A percentile compares a stretch with the other conserved stretches of the same genome.
These are phyloP conservation scores for Cubamyces sp. DNA, from an alignment of 768 basidiomycete species.

Conservation along the genomic window DNA sequence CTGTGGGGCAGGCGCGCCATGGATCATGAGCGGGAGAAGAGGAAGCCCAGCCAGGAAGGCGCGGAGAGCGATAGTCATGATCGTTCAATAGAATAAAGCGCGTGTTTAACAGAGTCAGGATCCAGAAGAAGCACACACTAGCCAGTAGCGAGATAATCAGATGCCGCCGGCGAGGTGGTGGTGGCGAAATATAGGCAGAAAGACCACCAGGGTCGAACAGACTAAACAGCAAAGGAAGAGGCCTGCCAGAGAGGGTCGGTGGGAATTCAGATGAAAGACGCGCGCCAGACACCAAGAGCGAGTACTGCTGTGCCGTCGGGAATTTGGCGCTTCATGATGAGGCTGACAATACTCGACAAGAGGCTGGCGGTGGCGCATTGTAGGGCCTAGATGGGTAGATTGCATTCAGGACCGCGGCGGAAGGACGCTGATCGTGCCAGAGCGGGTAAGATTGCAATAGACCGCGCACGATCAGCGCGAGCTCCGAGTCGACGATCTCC, in stretches of 20 bases:
- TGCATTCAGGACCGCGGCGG: slow-evolving; percentile 15
- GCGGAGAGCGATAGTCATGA: slow-evolving; percentile 3
- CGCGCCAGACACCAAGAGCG: not conserved
- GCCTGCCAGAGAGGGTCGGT: slow-evolving; percentile 10
- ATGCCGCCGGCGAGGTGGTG: not conserved
- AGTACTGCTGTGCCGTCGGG: not conserved
- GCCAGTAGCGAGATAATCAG: not conserved
- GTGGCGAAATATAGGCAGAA: slow-evolving; percentile 10
- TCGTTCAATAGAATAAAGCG: not conserved
- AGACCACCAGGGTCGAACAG: slow-evolving; percentile 23
- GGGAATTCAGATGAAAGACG: not conserved
- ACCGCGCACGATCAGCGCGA: slow-evolving; percentile 5
- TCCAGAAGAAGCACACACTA: not conserved
- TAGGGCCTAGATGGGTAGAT: slow-evolving; percentile 12
- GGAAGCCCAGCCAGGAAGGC: slow-evolving; percentile 15
- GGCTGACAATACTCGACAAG: slow-evolving; percentile 1
- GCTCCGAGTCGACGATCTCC: slow-evolving; percentile 8
- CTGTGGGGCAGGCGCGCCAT: slow-evolving; percentile 16
- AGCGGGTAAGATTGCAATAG: slow-evolving; percentile 13
- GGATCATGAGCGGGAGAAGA: slow-evolving; percentile 25
- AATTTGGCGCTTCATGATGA: not conserved
- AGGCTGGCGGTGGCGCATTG: slow-evolving; percentile 11
- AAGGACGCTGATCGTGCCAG: slow-evolving; percentile 16
- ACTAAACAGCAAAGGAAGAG: not conserved
- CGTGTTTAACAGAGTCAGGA: slow-evolving; percentile 5